Evolutionary conservation across 805 yeast species (phyloP), one percentile per base, ranked within the genome.

Genomic region (Lachancea waltii): DNA sequence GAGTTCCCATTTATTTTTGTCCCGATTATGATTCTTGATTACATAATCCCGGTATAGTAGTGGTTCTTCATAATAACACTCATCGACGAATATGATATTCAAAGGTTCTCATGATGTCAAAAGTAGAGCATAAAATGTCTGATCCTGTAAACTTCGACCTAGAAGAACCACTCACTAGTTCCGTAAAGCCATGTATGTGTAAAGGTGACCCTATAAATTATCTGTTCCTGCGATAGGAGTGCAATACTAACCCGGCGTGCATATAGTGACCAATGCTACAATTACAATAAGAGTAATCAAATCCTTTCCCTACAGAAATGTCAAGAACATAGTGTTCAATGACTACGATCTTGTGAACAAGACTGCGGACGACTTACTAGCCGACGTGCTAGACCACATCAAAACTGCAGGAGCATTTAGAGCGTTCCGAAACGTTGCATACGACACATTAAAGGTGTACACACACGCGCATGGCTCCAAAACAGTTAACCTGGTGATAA

Each of bases 391-490:
- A 29, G 48, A 69, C 32, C 61, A 62, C 20, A 70, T 76, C 30
- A 57, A 67, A 28, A 72, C 81, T 4, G 70, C 76, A 10, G 86
- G 92, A 5, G 77, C 75, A 0, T 74, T 79, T 42, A 71, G 96
- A 52, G 95, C 97, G 2, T 89, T 78, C 60, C 71, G 97, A 53
- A 83, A 72, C 43, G 84, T 85, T 7, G 67, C 63, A 0, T 83
- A 77, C 46, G 84, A 90, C 54, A 69, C 89, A 0, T 58, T 90
- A 40, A 92, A 92, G 60, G 72, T 92, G 5, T 92, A 92, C 63
- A 83, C 95, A 20, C 87, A 86, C 56, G 97, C 98, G 0, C 97
- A 90, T 60, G 92, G 94, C 9, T 75, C 95, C 21, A 92, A 92
- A 63, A 85, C 96, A 2, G 82, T 87, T 77, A 87, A 92, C 55